Evolutionary conservation across 306 rosid genomes (phyloP).

Genomic region (Lagenaria siceraria): DNA sequence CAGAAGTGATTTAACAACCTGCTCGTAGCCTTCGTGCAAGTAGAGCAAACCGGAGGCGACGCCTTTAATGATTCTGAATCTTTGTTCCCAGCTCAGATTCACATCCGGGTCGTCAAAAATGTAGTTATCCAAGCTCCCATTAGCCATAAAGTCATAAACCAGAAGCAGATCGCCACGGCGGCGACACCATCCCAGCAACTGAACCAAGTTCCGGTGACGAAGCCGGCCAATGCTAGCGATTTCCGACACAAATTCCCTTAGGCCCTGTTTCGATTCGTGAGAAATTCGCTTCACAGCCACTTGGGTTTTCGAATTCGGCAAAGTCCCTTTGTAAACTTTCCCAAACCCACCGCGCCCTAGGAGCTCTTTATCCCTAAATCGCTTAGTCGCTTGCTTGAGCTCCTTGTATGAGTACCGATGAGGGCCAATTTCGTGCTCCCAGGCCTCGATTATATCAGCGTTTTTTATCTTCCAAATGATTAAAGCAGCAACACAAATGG

Average conservation of each 20-base stretch:
- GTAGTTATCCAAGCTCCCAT: constrained; percentile 64
- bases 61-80: constrained; percentile 58
- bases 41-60: constrained; percentile 69
- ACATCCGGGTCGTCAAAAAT: constrained; percentile 40
- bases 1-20: neutral
- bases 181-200: constrained; percentile 74
- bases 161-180: constrained; percentile 51
- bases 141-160: constrained; percentile 73
- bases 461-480: constrained; percentile 35
- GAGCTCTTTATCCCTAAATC: constrained; percentile 53
- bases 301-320: constrained; percentile 38
- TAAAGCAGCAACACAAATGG: constrained; percentile 20
- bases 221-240: constrained; percentile 76
- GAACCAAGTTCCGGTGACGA: constrained; percentile 70
- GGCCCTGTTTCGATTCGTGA: constrained; percentile 70
- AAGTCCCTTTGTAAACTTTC: constrained; percentile 55
- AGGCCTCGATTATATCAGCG: constrained; percentile 54
- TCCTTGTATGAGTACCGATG: constrained; percentile 71
- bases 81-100: constrained; percentile 54
- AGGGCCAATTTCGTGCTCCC: constrained; percentile 87
- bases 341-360: constrained; percentile 81
- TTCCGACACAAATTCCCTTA: constrained; percentile 65
- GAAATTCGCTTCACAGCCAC: constrained; percentile 76
- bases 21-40: constrained; percentile 73
- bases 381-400: constrained; percentile 57